Base-by-base conservation (phyloP, 2,329 filamentous ascomycete species). In the Aureobasidium sp. region DNA sequence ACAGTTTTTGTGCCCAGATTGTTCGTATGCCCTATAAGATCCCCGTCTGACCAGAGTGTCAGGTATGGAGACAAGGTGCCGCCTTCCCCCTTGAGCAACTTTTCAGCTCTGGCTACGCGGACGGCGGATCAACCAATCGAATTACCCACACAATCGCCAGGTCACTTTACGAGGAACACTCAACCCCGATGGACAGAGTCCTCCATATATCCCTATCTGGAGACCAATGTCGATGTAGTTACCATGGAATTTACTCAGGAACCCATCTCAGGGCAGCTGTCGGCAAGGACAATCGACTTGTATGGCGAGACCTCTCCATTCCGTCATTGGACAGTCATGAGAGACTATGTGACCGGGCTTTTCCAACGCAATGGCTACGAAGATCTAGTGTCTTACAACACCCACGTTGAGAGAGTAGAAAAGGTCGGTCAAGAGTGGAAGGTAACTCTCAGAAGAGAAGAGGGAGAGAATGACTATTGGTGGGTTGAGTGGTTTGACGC, bases 201-300 rank as follows among this genome's bases (percentile, higher is more conserved):
- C 0, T 78, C 78, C 0, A 72, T 84, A 16, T 85, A 85, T 58
- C 78, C 79, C 0, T 76, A 78, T 17, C 67, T 85, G n/a, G 79
- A 85, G 61, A 85, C 81, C 2, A 86, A 86, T 57, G 77, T 86
- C 38, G 75, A 79, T 57, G 70, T 71, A 5, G 61, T 74, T 2
- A 71, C 79, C 0, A 86, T 86, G 83, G 71, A 75, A 14, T 86
- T 79, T 63, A 77, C 74, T 0, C 72, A 79, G 56, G 79, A 83
- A 51, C 69, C 72, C 0, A 79, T 83, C 12, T 74, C 79, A 0
- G 62, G 64, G 0, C 64, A 71, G 38, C 63, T 68, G 22, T 72
- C 70, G 12, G 59, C 72, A 38, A 64, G 64, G 54, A 73, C 71
- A 16, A 67, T 77, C 48, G 57, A 67, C 21, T 61, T 74, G 22